Evolutionary conservation across 495 filamentous ascomycete species (phyloP).

Genomic region (Friedmanniomyces endolithicus): DNA sequence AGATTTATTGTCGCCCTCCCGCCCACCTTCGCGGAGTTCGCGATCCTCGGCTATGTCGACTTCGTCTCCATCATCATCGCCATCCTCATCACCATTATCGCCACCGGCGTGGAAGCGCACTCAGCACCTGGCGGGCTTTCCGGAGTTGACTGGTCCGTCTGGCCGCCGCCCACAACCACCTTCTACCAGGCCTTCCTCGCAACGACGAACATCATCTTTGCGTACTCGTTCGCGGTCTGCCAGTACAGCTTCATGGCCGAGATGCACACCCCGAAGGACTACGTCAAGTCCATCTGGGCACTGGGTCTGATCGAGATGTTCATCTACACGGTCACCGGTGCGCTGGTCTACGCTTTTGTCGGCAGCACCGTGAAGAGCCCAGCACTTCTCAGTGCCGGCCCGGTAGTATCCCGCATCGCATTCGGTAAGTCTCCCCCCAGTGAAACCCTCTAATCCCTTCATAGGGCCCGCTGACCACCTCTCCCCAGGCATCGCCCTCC

Average conservation of each 20-base stretch:
- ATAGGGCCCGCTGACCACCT: background rate
- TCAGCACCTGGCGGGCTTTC: slow-evolving; percentile 25
- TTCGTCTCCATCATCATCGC: slow-evolving; percentile 19
- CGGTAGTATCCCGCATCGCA: slow-evolving; percentile 27
- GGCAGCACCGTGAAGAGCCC: slow-evolving; percentile 27
- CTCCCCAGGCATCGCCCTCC: slow-evolving; percentile 20
- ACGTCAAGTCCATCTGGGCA: slow-evolving; percentile 27
- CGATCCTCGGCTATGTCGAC: slow-evolving; percentile 24
- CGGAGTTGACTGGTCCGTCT: slow-evolving; percentile 27
- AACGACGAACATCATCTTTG: slow-evolving; percentile 9
- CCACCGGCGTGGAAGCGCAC: slow-evolving; percentile 16
- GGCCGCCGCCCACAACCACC: slow-evolving; percentile 22
- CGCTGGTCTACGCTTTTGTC: slow-evolving; percentile 29
- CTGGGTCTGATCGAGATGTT: slow-evolving; percentile 26
- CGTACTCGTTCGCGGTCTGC: slow-evolving; percentile 17
- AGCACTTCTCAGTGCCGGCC: slow-evolving; percentile 26
- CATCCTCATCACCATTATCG: slow-evolving; percentile 25
- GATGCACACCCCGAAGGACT: slow-evolving; percentile 29
- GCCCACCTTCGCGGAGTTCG: slow-evolving; percentile 35
- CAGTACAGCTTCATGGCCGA: slow-evolving; percentile 20
- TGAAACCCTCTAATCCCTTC: background rate
- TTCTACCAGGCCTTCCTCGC: slow-evolving; percentile 28
- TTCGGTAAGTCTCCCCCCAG: slow-evolving; percentile 19
- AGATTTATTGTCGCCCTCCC: slow-evolving; percentile 19
- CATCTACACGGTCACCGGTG: slow-evolving; percentile 27